phyloP scores from a whole-genome alignment of 2,329 filamentous ascomycete species.

The Elsinoe ampelina region DNA sequence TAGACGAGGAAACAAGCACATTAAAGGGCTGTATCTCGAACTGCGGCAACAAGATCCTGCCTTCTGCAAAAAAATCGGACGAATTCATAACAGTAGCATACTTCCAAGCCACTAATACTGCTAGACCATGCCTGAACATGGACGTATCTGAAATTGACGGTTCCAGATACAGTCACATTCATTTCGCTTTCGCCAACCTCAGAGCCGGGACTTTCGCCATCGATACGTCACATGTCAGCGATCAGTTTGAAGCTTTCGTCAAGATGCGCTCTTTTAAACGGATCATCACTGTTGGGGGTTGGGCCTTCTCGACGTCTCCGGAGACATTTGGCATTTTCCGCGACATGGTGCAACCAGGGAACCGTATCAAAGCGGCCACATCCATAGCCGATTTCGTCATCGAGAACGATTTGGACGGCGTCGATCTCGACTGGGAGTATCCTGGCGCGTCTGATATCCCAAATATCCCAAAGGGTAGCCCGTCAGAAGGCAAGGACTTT shows the following conservation, averaged over 20 bases:
- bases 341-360: constrained; percentile 27
- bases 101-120: constrained; percentile 26
- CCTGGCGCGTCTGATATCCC: constrained; percentile 22
- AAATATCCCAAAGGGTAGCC: constrained; percentile 17
- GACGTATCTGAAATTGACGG: constrained; percentile 17
- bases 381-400: constrained; percentile 43
- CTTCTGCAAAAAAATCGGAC: constrained; percentile 14
- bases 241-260: constrained; percentile 28
- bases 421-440: constrained; percentile 39
- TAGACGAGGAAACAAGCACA: constrained; percentile 27
- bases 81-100: constrained; percentile 23
- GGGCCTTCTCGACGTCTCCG: constrained; percentile 28
- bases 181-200: constrained; percentile 31
- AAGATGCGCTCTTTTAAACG: constrained; percentile 24
- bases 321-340: constrained; percentile 28
- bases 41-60: constrained; percentile 31
- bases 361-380: constrained; percentile 27
- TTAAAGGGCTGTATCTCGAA: constrained; percentile 34
- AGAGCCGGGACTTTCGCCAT: constrained; percentile 25
- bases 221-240: background rate
- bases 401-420: constrained; percentile 57
- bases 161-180: constrained; percentile 15
- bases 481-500: background rate
- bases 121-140: constrained; percentile 27
- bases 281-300: constrained; percentile 38